phyloP scores from a whole-genome alignment of 2,329 filamentous ascomycete genomes.

The Aspergillus novoparasiticus region DNA sequence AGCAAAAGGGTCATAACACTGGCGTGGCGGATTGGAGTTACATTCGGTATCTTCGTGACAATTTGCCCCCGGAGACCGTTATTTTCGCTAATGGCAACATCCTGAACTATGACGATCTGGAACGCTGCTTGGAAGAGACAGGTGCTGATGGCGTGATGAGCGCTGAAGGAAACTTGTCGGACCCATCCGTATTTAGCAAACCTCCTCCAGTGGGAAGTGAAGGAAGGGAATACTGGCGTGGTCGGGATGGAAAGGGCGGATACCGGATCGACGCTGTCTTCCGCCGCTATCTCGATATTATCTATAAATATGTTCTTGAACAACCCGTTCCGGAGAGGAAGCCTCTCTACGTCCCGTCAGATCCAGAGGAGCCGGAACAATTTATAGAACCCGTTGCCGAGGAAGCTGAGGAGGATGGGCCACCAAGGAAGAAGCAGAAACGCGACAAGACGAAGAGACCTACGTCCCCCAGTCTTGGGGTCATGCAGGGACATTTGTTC shows the following conservation, averaged over 20 bases:
- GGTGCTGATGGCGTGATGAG: conserved; percentile 94
- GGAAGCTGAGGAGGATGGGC: conserved; percentile 49
- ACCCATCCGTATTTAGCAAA: conserved; percentile 80
- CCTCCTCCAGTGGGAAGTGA: conserved; percentile 66
- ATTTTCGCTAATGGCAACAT: conserved; percentile 98
- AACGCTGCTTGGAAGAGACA: conserved; percentile 75
- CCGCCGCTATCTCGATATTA: conserved; percentile 85
- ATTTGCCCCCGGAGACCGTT: conserved; percentile 82
- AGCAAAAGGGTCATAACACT: conserved; percentile 95
- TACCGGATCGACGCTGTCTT: conserved; percentile 88
- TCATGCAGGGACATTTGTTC: conserved; percentile 91
- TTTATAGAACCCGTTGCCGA: conserved; percentile 29
- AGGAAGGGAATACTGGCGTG: conserved; percentile 83
- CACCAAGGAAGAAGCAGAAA: conserved; percentile 53
- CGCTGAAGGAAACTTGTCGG: conserved; percentile 90
- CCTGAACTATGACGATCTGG: conserved; percentile 75
- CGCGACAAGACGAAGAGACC: conserved; percentile 48
- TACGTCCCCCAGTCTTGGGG: conserved; percentile 67
- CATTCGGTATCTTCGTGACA: conserved; percentile 79
- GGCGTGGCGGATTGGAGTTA: conserved; percentile 90
- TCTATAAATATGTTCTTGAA: conserved; percentile 75
- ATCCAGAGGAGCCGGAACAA: conserved; percentile 36
- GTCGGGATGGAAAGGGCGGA: conserved; percentile 75
- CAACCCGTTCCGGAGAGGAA: conserved; percentile 64
- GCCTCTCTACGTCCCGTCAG: conserved; percentile 71